Evolutionary conservation across 129 eudicot genomes (phyloP), one percentile per base, ranked within the genome.

Genomic region (Lonicera japonica): DNA sequence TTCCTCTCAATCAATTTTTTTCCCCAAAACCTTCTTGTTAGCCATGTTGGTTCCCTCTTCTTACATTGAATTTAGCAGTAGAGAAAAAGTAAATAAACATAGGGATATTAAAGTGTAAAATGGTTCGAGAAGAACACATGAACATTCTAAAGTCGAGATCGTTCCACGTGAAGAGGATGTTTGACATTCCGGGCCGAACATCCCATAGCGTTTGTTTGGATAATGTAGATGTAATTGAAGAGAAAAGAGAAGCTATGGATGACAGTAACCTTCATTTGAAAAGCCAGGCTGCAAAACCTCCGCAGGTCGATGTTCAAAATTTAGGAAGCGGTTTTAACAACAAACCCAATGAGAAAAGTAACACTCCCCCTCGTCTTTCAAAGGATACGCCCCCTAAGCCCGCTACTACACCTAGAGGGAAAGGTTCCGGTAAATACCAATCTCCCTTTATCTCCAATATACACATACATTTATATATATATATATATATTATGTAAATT

Each of bases 151-250:
- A 56, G 50, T 72, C 77, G 29, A 19, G 77, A 18, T 77, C 80
- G 0, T 76, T 77, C 48, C 61, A 61, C 1, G 51, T 71, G 0
- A 74, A 57, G 17, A 81, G 55, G 59, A 81, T 81, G 72, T 66
- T 69, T 54, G 74, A 73, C 0, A 61, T 58, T 17, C 70, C 67
- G 58, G 65, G 63, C 13, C 43, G 67, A 50, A 61, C 55, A 0
- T 21, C 75, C 3, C 57, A 53, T 39, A 63, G 66, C 55, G 7
- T 25, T 8, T 14, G 17, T 10, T 21, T 5, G 11, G 71, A 69
- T 0, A 36, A 39, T 18, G 62, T 22, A 39, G 16, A 54, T 23
- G 56, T 7, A 14, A 43, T 2, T 8, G 50, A 43, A 2, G 50
- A 14, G 14, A 43, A 29, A 29, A 41, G 24, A 68, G 80, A 69